phyloP scores from a whole-genome alignment of 805 yeast genomes.

The Candida andamanensis region DNA sequence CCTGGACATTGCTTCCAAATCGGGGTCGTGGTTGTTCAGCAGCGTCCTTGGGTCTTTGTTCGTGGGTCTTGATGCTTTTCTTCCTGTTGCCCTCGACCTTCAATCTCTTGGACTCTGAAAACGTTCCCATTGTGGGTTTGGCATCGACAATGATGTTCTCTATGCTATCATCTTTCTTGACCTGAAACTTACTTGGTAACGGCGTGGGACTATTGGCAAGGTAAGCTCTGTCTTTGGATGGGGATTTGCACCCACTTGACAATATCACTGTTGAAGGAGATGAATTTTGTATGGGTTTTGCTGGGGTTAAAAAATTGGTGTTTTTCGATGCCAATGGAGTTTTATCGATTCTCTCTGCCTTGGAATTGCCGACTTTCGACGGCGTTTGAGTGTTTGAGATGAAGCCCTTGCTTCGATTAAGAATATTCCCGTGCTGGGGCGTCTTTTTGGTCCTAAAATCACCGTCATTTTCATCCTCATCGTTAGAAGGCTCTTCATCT shows the following conservation, averaged over 20 bases:
- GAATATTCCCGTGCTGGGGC: too few relatives aligned
- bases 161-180: conserved; percentile 17
- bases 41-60: background rate
- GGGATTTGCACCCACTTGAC: conserved; percentile 23
- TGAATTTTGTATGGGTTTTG: conserved; percentile 26
- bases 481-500: conserved; percentile 11
- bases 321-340: conserved; percentile 4
- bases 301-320: conserved; percentile 27
- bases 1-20: conserved; percentile 7
- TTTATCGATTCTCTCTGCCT: conserved; percentile 1
- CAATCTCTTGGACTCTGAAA: conserved; percentile 4
- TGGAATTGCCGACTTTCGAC: conserved; percentile 14
- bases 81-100: background rate
- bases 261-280: conserved; percentile 42
- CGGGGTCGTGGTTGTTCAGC: conserved; percentile 1
- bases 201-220: conserved; percentile 38
- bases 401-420: conserved; percentile 4
- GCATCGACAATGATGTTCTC: background rate
- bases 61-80: background rate
- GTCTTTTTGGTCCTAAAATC: conserved; percentile 8
- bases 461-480: conserved; percentile 15
- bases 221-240: background rate
- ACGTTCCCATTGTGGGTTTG: conserved; percentile 7
- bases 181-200: conserved; percentile 13
- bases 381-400: conserved; percentile 25